phyloP scores from a whole-genome alignment of 148 eudicot species.

The Gaultheria prostrata region DNA sequence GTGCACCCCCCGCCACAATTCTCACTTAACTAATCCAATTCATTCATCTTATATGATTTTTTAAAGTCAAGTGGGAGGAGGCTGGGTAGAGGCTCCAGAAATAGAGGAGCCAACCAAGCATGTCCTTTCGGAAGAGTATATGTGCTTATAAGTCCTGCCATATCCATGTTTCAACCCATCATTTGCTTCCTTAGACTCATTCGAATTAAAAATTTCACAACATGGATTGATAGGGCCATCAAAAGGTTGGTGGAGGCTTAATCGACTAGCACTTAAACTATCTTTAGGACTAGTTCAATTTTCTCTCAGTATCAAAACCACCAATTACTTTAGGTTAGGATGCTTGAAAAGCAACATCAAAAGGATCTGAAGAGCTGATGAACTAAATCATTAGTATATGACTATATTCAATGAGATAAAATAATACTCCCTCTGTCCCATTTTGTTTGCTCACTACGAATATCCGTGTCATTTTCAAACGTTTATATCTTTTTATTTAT shows the following conservation, averaged over 20 bases:
- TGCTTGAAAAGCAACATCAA: neutral
- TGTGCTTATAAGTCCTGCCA: neutral
- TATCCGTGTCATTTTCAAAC: too few species aligned
- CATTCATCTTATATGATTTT: too few species aligned
- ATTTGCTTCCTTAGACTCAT: conserved; percentile 23
- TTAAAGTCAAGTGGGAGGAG: too few species aligned
- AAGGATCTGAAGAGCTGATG: neutral
- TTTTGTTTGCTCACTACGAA: too few species aligned
- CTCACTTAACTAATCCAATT: too few species aligned
- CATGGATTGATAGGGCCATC: conserved; percentile 26
- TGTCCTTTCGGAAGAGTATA: too few species aligned
- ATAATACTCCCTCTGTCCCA: too few species aligned
- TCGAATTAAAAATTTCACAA: neutral
- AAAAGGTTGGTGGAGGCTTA: conserved; percentile 21
- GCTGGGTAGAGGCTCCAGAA: too few species aligned
- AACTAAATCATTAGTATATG: conserved; percentile 24
- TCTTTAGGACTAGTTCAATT: neutral
- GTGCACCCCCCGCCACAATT: too few species aligned
- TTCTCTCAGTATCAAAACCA: neutral
- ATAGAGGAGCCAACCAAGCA: too few species aligned
- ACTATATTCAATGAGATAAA: neutral
- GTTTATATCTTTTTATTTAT: too few species aligned
- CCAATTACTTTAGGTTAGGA: neutral
- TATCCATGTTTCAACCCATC: conserved; percentile 16
- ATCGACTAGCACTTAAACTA: too few species aligned